A percentile compares a stretch with the other conserved stretches of the same genome.
Conservation (phyloP, 2,329 filamentous ascomycete genomes). For the Neurospora sp. region DNA sequence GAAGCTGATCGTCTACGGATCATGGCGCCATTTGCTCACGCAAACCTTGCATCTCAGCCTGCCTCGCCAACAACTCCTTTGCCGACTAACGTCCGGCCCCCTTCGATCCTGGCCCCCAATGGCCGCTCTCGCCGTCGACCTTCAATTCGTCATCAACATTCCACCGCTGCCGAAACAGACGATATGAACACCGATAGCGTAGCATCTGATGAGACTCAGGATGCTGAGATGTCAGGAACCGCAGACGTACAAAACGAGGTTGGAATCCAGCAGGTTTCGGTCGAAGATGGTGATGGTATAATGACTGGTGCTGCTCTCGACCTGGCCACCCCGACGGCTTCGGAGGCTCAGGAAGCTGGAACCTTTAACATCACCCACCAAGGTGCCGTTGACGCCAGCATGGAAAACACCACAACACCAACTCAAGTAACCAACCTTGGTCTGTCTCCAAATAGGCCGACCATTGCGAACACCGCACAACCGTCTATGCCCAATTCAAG, state of each 20-base stretch:
- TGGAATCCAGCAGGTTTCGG: conserved; percentile 70
- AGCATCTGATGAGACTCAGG: conserved; percentile 66
- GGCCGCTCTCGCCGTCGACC: conserved; percentile 59
- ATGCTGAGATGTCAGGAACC: conserved; percentile 70
- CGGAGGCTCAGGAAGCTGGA: conserved; percentile 76
- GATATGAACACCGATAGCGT: conserved; percentile 79
- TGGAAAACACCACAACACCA: conserved; percentile 60
- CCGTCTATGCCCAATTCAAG: conserved; percentile 62
- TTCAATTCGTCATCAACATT: conserved; percentile 82
- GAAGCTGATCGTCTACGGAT: conserved; percentile 76
- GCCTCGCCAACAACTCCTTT: conserved; percentile 82
- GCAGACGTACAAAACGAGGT: conserved; percentile 73
- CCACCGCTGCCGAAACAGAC: conserved; percentile 72
- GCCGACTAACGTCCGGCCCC: conserved; percentile 48
- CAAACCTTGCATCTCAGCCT: conserved; percentile 73
- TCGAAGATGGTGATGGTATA: conserved; percentile 73
- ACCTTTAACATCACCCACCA: conserved; percentile 93
- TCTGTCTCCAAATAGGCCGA: conserved; percentile 63
- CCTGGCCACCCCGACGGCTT: conserved; percentile 66
- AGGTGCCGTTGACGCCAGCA: conserved; percentile 73
- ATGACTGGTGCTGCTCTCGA: conserved; percentile 67
- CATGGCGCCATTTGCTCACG: conserved; percentile 62
- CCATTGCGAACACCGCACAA: conserved; percentile 62
- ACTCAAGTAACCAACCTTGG: conserved; percentile 57
- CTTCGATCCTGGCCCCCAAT: conserved; percentile 41